Conservation (phyloP, 2,329 filamentous ascomycete genomes). For the Lomentospora prolificans region DNA sequence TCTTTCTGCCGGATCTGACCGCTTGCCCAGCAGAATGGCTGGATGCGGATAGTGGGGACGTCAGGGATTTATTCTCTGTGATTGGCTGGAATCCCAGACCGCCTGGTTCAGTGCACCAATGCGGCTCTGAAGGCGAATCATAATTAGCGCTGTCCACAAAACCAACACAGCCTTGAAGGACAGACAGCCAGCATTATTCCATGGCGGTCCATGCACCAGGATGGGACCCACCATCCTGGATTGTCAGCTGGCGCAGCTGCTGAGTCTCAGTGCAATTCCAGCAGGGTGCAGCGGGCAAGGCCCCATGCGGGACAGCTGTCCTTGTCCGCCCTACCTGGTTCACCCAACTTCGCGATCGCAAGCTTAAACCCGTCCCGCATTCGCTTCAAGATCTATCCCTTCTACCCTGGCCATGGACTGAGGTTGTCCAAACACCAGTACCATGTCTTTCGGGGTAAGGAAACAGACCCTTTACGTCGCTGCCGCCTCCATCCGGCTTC, state of each 20-base stretch:
- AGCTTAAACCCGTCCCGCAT: background rate
- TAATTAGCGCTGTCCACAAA: background rate
- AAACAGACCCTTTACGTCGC: constrained; percentile 51
- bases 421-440: background rate
- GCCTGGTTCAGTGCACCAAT: background rate
- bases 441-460: constrained; percentile 6
- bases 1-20: constrained; percentile 12
- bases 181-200: too few species aligned
- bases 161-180: too few species aligned
- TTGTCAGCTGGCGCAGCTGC: background rate
- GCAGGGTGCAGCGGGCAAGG: too few species aligned
- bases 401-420: constrained; percentile 2
- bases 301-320: background rate
- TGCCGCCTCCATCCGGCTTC: constrained; percentile 68
- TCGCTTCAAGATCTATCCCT: background rate
- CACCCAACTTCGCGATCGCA: background rate
- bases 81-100: background rate
- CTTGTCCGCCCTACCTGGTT: background rate
- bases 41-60: background rate
- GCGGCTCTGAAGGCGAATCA: background rate
- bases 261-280: too few species aligned
- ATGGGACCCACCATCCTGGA: too few species aligned
- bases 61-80: background rate
- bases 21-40: constrained; percentile 5
- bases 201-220: too few species aligned